Evolutionary conservation across 2,329 filamentous ascomycete species (phyloP), one percentile per base, ranked within the genome.

Genomic region (Diplocarpon rosae): DNA sequence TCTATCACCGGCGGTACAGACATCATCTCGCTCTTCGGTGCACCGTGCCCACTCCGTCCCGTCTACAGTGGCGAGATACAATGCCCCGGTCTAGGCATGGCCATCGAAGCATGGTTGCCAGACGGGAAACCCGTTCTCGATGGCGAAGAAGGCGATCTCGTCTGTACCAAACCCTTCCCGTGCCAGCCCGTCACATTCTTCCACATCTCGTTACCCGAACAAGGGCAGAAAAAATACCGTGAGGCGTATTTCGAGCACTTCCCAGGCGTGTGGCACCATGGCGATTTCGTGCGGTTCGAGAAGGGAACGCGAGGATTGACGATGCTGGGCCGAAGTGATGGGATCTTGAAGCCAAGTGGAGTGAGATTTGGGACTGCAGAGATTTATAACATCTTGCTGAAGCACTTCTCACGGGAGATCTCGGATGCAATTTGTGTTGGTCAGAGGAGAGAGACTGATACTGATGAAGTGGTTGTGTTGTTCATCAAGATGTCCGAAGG

Each of bases 1-100:
- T 93, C 85, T 45, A 96, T 98, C 59, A 96, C 90, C 0, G 92
- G 92, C 31, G 92, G 90, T 39, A 96, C 90, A 2, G 92, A 98
- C 62, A 96, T 96, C 56, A 86, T 96, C 52, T 95, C 89, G 1
- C 76, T 96, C 29, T 98, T 96, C 58, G 90, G 89, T 35, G 82
- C 86, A 0, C 85, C 88, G 0, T 90, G 83, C 44, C 83, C 83
- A 0, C 70, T 89, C 3, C 69, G 85, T 1, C 83, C 85, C 1
- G 83, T 90, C 15, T 70, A 78, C 51, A 69, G 70, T 1, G 85
- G 85, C 17, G 80, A 88, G 60, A 85, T 89, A 38, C 85, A 90
- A 63, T 85, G 82, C 49, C 76, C 79, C 9, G 83, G 81, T 5
- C 73, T 90, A 2, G 85, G 83, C 15, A 89, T 90, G 84, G 80